Evolutionary conservation across 805 yeast genomes (phyloP).

Genomic region (Saturnispora quitensis): DNA sequence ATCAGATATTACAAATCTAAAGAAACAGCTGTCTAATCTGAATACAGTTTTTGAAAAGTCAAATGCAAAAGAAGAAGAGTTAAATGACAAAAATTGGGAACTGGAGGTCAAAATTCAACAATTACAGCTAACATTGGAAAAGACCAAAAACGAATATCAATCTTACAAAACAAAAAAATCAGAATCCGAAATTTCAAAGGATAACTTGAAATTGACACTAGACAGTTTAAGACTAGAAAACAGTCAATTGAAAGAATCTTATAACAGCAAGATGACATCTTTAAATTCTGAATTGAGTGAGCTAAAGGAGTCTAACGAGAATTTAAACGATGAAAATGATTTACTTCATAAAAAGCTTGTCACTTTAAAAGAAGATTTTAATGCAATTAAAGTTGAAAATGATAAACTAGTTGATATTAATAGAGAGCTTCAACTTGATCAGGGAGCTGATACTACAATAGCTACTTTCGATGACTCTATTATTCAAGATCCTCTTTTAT

Average conservation of each 20-base stretch:
- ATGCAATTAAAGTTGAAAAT: constrained; percentile 12
- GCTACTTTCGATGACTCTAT: constrained; percentile 29
- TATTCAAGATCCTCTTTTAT: constrained; percentile 26
- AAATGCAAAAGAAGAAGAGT: constrained; percentile 35
- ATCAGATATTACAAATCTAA: constrained; percentile 34
- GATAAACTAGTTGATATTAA: constrained; percentile 14
- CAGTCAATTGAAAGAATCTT: constrained; percentile 32
- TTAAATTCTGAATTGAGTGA: constrained; percentile 37
- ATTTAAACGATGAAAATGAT: constrained; percentile 64
- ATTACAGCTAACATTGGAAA: constrained; percentile 35
- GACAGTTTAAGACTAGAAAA: constrained; percentile 38
- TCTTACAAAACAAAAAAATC: constrained; percentile 31
- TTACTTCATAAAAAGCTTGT: constrained; percentile 35
- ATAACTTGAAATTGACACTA: constrained; percentile 35
- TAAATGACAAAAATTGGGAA: constrained; percentile 63
- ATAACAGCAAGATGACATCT: constrained; percentile 28
- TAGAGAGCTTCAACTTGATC: constrained; percentile 10
- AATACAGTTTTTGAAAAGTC: constrained; percentile 25
- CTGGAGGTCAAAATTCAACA: constrained; percentile 40
- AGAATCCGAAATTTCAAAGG: constrained; percentile 16
- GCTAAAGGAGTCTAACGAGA: constrained; percentile 43
- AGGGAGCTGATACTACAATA: constrained; percentile 19
- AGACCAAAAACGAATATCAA: constrained; percentile 33
- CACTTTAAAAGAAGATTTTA: constrained; percentile 15
- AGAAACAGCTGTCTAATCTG: constrained; percentile 31